Evolutionary conservation across 306 rosid species (phyloP).

Genomic region (Cicer yamashitae): DNA sequence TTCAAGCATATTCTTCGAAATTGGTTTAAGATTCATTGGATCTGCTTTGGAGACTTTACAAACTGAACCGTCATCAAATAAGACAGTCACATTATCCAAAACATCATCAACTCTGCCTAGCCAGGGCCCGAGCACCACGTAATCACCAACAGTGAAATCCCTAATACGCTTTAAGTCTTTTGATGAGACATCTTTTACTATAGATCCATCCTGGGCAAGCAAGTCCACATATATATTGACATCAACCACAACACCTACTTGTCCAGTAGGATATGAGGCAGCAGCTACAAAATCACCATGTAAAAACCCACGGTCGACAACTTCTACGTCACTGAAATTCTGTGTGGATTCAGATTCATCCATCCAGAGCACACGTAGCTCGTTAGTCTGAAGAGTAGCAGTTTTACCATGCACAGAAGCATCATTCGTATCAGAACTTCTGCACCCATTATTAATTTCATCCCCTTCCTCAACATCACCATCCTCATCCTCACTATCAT

Average conservation of each 20-base stretch:
- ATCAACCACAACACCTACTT: constrained; percentile 95
- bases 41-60: constrained; percentile 94
- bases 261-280: constrained; percentile 88
- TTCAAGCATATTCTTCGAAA: constrained; percentile 84
- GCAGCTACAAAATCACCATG: constrained; percentile 96
- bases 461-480: constrained; percentile 61
- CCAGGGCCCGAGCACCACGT: constrained; percentile 97
- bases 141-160: constrained; percentile 92
- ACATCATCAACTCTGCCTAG: constrained; percentile 94
- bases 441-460: constrained; percentile 45
- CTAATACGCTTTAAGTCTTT: constrained; percentile 83
- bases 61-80: constrained; percentile 93
- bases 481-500: constrained; percentile 53
- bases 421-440: constrained; percentile 57
- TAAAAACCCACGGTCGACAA: constrained; percentile 88
- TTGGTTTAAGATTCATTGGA: constrained; percentile 85
- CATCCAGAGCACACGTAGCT: constrained; percentile 90
- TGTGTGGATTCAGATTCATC: constrained; percentile 81
- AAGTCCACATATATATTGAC: constrained; percentile 82
- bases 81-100: constrained; percentile 92
- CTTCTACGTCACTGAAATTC: constrained; percentile 62
- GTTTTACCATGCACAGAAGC: constrained; percentile 56
- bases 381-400: constrained; percentile 69
- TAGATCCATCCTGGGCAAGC: constrained; percentile 70
- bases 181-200: constrained; percentile 72